These are phyloP conservation scores for Punica granatum DNA, from an alignment of 345 rosid genomes.

Conservation along the genomic window DNA sequence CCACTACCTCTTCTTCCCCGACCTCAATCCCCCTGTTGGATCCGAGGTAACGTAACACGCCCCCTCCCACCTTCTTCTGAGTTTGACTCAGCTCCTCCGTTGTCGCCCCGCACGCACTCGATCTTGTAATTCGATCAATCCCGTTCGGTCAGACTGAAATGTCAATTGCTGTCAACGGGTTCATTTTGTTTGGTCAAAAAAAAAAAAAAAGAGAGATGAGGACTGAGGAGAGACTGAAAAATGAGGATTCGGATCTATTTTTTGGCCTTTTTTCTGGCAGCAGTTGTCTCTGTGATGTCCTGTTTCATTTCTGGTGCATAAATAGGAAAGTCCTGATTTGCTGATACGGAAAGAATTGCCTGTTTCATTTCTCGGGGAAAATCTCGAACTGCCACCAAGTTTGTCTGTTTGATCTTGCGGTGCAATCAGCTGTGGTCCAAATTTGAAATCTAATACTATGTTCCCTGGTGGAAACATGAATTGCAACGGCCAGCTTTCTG, in stretches of 20 bases:
- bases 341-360: not conserved
- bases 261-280: too few species aligned
- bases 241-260: too few species aligned
- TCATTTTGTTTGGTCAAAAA: not conserved
- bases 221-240: not conserved
- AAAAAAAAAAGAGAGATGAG: not conserved
- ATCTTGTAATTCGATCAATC: not conserved
- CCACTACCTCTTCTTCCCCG: constrained; percentile 43
- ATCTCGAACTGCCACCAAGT: not conserved
- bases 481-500: not conserved
- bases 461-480: too few species aligned
- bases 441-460: not conserved
- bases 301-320: not conserved
- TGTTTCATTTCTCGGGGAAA: not conserved
- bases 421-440: not conserved
- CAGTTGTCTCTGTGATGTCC: too few species aligned
- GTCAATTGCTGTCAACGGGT: not conserved
- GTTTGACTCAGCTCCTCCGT: too few species aligned
- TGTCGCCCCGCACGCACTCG: too few species aligned
- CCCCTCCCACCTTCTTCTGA: not conserved
- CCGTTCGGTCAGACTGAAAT: not conserved
- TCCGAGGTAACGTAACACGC: constrained; percentile 25
- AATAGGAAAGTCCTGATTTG: not conserved
- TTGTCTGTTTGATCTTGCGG: not conserved
- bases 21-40: constrained; percentile 57